These are phyloP conservation scores for Paecilomyces sp. DNA, from an alignment of 2,329 filamentous ascomycete genomes.

Conservation along the genomic window DNA sequence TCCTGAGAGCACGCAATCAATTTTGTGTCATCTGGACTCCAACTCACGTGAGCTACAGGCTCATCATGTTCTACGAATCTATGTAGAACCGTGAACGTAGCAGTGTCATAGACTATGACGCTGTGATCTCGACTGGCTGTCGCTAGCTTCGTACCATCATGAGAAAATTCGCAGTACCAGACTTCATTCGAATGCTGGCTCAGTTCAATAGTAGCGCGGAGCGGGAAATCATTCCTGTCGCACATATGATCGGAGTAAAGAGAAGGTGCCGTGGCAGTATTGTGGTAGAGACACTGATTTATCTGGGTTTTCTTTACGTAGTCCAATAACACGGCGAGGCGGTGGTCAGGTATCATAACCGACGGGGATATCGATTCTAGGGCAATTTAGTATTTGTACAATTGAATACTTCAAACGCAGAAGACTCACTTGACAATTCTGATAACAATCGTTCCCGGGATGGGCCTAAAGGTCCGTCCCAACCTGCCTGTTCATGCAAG, in stretches of 20 bases:
- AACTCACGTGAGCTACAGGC: conserved; percentile 73
- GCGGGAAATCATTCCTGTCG: conserved; percentile 71
- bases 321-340: conserved; percentile 71
- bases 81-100: conserved; percentile 58
- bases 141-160: conserved; percentile 74
- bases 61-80: conserved; percentile 58
- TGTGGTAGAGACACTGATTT: conserved; percentile 80
- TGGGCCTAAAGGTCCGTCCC: conserved; percentile 72
- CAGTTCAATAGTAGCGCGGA: conserved; percentile 63
- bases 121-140: conserved; percentile 69
- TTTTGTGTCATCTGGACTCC: conserved; percentile 86
- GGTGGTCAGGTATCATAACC: conserved; percentile 92
- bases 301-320: conserved; percentile 82
- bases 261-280: conserved; percentile 68
- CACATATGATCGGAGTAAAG: conserved; percentile 86
- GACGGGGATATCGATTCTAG: conserved; percentile 85
- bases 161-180: conserved; percentile 86
- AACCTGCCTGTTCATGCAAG: conserved; percentile 66
- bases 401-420: conserved; percentile 9
- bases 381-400: background rate
- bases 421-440: conserved; percentile 67
- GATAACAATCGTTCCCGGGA: conserved; percentile 71
- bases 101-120: conserved; percentile 76
- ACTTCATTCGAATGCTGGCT: conserved; percentile 72
- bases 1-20: conserved; percentile 79